Conservation (phyloP, 345 rosid genomes). For the Eucalyptus regnans region DNA sequence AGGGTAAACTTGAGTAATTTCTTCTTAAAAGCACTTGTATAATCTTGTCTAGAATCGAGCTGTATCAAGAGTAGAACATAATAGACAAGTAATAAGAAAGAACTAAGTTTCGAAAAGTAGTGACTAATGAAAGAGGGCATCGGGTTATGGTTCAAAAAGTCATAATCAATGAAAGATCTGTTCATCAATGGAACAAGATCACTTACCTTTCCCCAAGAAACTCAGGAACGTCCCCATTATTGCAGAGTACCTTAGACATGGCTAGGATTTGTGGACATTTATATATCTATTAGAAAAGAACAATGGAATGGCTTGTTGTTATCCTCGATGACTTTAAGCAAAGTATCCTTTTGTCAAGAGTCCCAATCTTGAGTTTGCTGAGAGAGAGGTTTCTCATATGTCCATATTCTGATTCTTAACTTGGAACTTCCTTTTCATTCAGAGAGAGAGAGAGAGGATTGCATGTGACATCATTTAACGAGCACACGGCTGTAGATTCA, state of each 20-base stretch:
- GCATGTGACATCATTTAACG: not conserved
- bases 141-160: not conserved
- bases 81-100: not conserved
- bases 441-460: not conserved
- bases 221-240: conserved; percentile 55
- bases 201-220: conserved; percentile 47
- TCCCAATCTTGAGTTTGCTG: not conserved
- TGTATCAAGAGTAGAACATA: not conserved
- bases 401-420: not conserved
- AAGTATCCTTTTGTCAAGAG: not conserved
- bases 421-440: not conserved
- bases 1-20: not conserved
- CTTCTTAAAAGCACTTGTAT: too few species aligned
- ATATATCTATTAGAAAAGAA: not conserved
- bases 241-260: not conserved
- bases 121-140: not conserved
- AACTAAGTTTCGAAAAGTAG: not conserved
- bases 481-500: not conserved
- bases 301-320: not conserved
- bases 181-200: not conserved
- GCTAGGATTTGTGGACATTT: not conserved
- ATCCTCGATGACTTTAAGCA: not conserved
- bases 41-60: not conserved
- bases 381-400: not conserved
- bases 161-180: not conserved